Evolutionary conservation across 1,139 yeast species (phyloP).

Genomic region (Saccharomyces hybrid): DNA sequence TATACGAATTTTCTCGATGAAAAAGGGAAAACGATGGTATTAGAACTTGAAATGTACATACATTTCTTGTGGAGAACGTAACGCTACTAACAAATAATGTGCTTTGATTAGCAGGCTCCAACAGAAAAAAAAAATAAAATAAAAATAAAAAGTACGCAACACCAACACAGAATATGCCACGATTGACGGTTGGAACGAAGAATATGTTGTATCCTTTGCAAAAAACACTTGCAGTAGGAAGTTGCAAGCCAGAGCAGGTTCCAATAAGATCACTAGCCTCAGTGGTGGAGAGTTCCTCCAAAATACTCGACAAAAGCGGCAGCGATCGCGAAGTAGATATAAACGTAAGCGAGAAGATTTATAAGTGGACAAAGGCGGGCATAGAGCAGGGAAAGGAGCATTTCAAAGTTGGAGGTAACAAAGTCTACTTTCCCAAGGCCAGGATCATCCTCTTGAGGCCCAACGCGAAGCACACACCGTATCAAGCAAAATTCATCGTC

Average conservation of each 20-base stretch:
- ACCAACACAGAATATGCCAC: background rate
- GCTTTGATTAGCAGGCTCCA: conserved; percentile 4
- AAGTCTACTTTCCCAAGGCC: conserved; percentile 77
- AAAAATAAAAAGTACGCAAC: background rate
- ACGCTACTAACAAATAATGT: background rate
- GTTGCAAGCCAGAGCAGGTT: background rate
- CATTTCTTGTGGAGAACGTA: background rate
- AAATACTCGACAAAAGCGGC: background rate
- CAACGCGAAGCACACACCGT: conserved; percentile 90
- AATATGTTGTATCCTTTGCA: background rate
- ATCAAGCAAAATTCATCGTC: conserved; percentile 88
- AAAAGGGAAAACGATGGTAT: background rate
- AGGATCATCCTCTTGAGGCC: conserved; percentile 73
- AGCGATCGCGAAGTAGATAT: background rate
- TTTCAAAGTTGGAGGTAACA: conserved; percentile 66
- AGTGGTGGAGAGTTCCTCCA: background rate
- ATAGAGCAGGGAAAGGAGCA: conserved; percentile 65
- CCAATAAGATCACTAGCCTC: background rate
- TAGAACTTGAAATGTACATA: background rate
- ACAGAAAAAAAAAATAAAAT: background rate
- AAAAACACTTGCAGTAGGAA: background rate
- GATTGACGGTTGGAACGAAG: background rate
- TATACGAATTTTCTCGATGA: background rate
- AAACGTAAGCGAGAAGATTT: conserved; percentile 26
- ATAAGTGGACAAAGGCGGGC: conserved; percentile 42